These are phyloP conservation scores for Neonectria coccinea DNA, from an alignment of 2,329 filamentous ascomycete genomes.

Conservation along the genomic window DNA sequence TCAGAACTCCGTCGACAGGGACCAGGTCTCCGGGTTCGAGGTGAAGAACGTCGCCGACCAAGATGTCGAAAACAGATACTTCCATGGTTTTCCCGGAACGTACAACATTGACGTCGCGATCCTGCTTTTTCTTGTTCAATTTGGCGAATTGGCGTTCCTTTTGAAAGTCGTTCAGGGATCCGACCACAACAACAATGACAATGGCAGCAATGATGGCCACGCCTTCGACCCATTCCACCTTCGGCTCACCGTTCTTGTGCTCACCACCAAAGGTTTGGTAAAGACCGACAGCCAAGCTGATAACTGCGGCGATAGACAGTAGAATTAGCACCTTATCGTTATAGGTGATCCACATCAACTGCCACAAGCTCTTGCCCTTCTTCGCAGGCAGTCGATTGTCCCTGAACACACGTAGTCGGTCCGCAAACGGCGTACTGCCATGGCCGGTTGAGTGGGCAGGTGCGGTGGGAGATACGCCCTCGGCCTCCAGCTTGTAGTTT, in stretches of 20 bases:
- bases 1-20: conserved; percentile 79
- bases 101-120: conserved; percentile 77
- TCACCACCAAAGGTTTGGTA: conserved; percentile 77
- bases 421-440: conserved; percentile 59
- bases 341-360: conserved; percentile 85
- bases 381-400: conserved; percentile 80
- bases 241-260: conserved; percentile 63
- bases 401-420: conserved; percentile 76
- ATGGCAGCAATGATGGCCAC: conserved; percentile 87
- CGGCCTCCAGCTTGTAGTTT: conserved; percentile 50
- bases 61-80: conserved; percentile 75
- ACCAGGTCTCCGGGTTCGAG: conserved; percentile 82
- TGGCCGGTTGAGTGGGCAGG: conserved; percentile 17
- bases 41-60: conserved; percentile 77
- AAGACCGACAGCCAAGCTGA: conserved; percentile 79
- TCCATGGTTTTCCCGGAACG: conserved; percentile 78
- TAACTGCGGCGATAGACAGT: conserved; percentile 75
- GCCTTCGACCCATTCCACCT: conserved; percentile 83
- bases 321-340: conserved; percentile 85
- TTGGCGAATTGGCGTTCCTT: conserved; percentile 85
- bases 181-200: conserved; percentile 79
- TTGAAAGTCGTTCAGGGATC: conserved; percentile 82
- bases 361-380: conserved; percentile 78
- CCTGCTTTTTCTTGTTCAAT: conserved; percentile 83
- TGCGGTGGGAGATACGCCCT: conserved; percentile 40